A percentile compares a stretch with the other conserved stretches of the same genome.
phyloP scores from a whole-genome alignment of 2,329 filamentous ascomycete species.

The Cercospora nicotianae region DNA sequence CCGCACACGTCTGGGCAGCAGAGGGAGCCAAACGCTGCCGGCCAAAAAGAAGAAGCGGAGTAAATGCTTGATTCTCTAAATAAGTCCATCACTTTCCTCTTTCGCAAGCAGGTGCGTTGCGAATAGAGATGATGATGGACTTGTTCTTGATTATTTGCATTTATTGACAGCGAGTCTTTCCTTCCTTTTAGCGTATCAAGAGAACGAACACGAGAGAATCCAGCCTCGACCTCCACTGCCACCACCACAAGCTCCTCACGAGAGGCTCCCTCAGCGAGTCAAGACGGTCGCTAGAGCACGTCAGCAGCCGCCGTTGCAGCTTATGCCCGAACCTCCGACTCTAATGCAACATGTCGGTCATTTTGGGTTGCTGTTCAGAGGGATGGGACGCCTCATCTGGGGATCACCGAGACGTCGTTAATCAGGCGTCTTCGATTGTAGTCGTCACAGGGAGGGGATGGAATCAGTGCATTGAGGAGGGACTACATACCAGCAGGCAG shows the following conservation, averaged over 20 bases:
- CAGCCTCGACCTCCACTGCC: constrained; percentile 12
- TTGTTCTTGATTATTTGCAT: constrained; percentile 13
- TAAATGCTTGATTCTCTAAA: constrained; percentile 75
- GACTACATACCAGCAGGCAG: not conserved
- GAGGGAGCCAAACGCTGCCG: constrained; percentile 40
- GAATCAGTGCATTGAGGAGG: not conserved
- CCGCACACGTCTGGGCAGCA: constrained; percentile 45
- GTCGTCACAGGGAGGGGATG: not conserved
- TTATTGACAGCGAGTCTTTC: constrained; percentile 16
- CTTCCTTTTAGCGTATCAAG: constrained; percentile 8
- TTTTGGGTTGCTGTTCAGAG: constrained; percentile 13
- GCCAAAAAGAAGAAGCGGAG: constrained; percentile 76
- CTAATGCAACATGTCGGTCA: constrained; percentile 16
- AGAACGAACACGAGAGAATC: constrained; percentile 11
- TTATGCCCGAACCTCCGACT: constrained; percentile 13
- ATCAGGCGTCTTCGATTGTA: not conserved
- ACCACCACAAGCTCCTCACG: constrained; percentile 1
- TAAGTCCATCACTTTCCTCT: constrained; percentile 8
- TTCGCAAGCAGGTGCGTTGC: constrained; percentile 12
- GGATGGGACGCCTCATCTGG: constrained; percentile 18
- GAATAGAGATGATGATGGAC: not conserved
- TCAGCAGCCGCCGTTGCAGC: constrained; percentile 3
- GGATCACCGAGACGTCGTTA: not conserved
- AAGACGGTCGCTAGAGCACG: not conserved
- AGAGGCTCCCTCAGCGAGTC: constrained; percentile 1